These are phyloP conservation scores for Dianthus caryophyllus DNA, from an alignment of 148 eudicot species.

Conservation along the genomic window DNA sequence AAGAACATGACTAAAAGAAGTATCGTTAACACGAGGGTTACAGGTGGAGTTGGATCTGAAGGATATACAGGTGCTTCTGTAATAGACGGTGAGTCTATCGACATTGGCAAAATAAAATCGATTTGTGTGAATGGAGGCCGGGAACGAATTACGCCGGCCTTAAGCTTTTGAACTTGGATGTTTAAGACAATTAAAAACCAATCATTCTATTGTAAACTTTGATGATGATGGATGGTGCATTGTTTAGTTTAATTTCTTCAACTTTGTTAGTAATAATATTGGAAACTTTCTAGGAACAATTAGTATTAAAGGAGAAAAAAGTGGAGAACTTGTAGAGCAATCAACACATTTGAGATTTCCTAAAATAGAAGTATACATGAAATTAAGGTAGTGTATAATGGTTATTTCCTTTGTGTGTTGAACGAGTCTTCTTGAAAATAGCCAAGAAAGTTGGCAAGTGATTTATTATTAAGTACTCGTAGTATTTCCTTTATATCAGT, in stretches of 20 bases:
- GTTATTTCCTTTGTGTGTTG: slow-evolving; percentile 8
- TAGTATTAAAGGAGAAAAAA: slow-evolving; percentile 22
- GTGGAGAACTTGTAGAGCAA: slow-evolving; percentile 27
- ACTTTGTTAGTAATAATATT: slow-evolving; percentile 5
- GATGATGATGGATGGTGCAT: background rate
- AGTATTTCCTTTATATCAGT: too few relatives aligned
- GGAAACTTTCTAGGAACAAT: slow-evolving; percentile 12
- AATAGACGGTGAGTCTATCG: slow-evolving; percentile 4
- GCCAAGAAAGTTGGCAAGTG: slow-evolving; percentile 2
- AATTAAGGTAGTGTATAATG: slow-evolving; percentile 17
- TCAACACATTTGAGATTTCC: slow-evolving; percentile 17
- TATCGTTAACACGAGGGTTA: slow-evolving; percentile 53
- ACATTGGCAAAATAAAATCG: slow-evolving; percentile 17
- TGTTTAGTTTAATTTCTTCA: background rate
- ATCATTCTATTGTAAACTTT: slow-evolving; percentile 3
- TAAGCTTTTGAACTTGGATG: background rate
- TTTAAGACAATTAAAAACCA: background rate
- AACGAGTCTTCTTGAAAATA: slow-evolving; percentile 20
- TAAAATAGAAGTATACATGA: slow-evolving; percentile 14
- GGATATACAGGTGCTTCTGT: slow-evolving; percentile 19
- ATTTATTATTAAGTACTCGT: background rate
- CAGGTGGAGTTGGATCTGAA: slow-evolving; percentile 38
- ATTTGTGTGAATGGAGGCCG: slow-evolving; percentile 21
- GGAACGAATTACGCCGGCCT: slow-evolving; percentile 27
- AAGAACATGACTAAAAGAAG: slow-evolving; percentile 53